These are phyloP conservation scores for Gaertneriomyces semiglobifer DNA, from an alignment of 192 early-diverging fungal genomes.

Conservation along the genomic window DNA sequence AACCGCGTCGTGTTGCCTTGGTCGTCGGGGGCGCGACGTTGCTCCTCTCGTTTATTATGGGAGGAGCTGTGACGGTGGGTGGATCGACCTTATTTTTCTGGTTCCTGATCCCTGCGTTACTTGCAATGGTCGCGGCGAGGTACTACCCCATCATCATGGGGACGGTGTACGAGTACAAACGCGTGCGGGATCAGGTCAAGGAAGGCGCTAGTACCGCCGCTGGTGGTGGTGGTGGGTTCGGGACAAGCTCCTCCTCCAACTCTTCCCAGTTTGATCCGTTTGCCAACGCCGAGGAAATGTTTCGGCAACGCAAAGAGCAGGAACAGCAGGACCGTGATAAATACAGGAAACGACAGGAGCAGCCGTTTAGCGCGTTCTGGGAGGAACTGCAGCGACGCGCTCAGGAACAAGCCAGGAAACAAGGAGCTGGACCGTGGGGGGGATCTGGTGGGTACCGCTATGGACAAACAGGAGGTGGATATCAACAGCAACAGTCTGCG, in stretches of 20 bases:
- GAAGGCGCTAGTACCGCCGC: neutral
- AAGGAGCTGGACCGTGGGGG: neutral
- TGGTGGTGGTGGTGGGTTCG: constrained; percentile 3
- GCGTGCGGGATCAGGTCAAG: neutral
- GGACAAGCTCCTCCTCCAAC: neutral
- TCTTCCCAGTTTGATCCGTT: no score
- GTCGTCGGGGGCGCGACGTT: constrained; percentile 1
- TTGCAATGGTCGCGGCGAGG: constrained; percentile 13
- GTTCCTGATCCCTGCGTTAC: constrained; percentile 15
- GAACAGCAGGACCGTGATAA: neutral
- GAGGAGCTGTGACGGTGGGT: neutral
- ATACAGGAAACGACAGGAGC: neutral
- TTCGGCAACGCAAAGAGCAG: neutral
- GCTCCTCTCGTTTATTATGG: constrained; percentile 2
- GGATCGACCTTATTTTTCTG: constrained; percentile 12
- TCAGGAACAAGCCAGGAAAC: neutral
- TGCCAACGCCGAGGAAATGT: neutral
- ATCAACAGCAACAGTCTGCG: constrained; percentile 1
- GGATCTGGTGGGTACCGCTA: neutral
- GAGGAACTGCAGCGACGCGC: constrained; percentile 20
- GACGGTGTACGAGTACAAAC: constrained; percentile 1
- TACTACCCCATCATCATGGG: constrained; percentile 15
- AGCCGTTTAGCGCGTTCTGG: constrained; percentile 5
- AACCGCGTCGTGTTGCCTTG: constrained; percentile 7
- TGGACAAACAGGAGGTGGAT: neutral